These are phyloP conservation scores for Galeopsis tetrahit DNA, from an alignment of 257 asterid species.

Conservation along the genomic window DNA sequence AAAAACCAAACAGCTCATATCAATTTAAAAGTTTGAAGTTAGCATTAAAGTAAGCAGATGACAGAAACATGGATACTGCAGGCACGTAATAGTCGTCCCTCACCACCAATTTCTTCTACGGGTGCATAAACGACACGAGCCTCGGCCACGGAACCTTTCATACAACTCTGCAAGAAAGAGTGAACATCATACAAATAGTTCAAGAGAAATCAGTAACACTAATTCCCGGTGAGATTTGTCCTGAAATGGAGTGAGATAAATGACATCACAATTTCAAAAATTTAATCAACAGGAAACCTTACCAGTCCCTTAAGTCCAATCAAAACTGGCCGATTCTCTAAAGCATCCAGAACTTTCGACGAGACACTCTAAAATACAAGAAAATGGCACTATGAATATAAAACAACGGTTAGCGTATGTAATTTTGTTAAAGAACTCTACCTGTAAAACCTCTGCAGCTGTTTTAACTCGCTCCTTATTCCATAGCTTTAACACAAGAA, in stretches of 20 bases:
- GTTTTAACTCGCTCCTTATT: conserved; percentile 75
- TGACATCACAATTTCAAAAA: not conserved
- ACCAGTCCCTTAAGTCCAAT: conserved; percentile 90
- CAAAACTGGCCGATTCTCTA: conserved; percentile 69
- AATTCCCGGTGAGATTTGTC: not conserved
- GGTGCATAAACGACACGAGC: conserved; percentile 91
- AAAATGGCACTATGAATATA: conserved; percentile 15
- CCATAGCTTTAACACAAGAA: conserved; percentile 97
- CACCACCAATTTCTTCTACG: conserved; percentile 81
- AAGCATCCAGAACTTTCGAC: conserved; percentile 70
- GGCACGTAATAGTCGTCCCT: conserved; percentile 81
- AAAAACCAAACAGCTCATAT: conserved; percentile 8
- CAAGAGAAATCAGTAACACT: conserved; percentile 24
- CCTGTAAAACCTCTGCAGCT: conserved; percentile 89
- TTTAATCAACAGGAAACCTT: conserved; percentile 40
- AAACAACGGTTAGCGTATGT: conserved; percentile 25
- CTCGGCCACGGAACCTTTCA: conserved; percentile 76
- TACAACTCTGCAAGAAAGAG: conserved; percentile 63
- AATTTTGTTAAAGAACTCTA: conserved; percentile 33
- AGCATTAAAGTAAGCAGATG: conserved; percentile 25
- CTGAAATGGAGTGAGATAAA: not conserved
- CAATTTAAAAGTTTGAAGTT: conserved; percentile 20
- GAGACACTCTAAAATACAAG: conserved; percentile 64
- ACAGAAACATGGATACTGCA: conserved; percentile 73
- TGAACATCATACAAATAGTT: conserved; percentile 15